phyloP scores from a whole-genome alignment of 148 eudicot genomes.

The Vaccinium myrtillus region DNA sequence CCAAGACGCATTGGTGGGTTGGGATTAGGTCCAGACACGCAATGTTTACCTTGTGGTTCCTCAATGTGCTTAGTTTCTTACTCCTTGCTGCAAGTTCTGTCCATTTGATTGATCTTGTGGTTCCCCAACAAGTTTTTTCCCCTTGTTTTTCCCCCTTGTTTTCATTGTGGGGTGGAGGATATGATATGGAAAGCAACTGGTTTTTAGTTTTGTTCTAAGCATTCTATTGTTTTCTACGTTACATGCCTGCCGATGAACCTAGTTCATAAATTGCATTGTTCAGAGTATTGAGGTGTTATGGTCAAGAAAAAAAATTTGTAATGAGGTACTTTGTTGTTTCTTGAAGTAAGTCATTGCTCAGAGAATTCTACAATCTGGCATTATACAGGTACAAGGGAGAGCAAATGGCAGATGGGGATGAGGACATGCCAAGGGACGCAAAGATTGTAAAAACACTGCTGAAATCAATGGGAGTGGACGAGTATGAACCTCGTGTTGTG shows the following conservation, averaged over 20 bases:
- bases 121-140: not conserved
- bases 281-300: not conserved
- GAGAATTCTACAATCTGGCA: not conserved
- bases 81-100: not conserved
- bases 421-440: constrained; percentile 87
- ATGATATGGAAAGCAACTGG: not conserved
- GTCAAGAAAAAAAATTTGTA: not conserved
- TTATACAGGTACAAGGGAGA: not conserved
- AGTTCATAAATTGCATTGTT: not conserved
- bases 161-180: not conserved
- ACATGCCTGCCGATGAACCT: not conserved
- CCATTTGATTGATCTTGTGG: not conserved
- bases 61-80: no score
- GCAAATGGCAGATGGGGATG: constrained; percentile 74
- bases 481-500: constrained; percentile 83
- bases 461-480: constrained; percentile 92
- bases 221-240: not conserved
- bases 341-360: not conserved
- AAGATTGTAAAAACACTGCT: constrained; percentile 75
- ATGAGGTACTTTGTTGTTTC: not conserved
- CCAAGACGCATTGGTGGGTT: not conserved
- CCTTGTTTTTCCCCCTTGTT: not conserved
- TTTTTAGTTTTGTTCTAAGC: not conserved
- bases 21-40: not conserved
- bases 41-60: not conserved